Evolutionary conservation across 2,329 filamentous ascomycete species (phyloP).

Genomic region (Neoascochyta sp.): DNA sequence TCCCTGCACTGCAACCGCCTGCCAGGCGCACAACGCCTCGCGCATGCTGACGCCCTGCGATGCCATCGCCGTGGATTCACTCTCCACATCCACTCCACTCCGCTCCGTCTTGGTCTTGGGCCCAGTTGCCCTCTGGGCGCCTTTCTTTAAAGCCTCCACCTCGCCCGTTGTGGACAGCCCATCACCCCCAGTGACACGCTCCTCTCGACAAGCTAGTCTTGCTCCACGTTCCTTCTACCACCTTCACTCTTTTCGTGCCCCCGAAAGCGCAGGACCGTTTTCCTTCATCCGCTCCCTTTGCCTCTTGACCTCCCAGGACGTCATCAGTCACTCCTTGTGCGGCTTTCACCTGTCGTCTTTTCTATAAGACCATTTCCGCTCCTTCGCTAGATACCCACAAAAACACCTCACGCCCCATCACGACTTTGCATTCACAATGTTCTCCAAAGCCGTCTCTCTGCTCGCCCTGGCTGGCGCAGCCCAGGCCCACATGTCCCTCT

Average conservation of each 20-base stretch:
- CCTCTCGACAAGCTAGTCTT: conserved; percentile 33
- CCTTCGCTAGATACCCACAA: conserved; percentile 11
- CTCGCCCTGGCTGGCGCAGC: conserved; percentile 28
- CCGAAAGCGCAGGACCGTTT: conserved; percentile 31
- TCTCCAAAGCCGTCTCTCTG: conserved; percentile 21
- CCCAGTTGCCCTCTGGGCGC: conserved; percentile 8
- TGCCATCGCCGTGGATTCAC: no score
- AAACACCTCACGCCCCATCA: conserved; percentile 3
- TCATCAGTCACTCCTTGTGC: no score
- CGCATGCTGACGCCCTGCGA: no score
- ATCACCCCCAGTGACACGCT: conserved; percentile 25
- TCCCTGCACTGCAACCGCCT: conserved; percentile 7
- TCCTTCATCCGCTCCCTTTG: conserved; percentile 11
- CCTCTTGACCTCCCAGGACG: no score
- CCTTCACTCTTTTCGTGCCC: conserved; percentile 25
- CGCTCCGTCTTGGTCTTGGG: no score
- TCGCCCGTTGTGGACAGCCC: conserved; percentile 16
- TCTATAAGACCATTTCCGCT: conserved; percentile 8
- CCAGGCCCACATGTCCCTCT: conserved; percentile 43
- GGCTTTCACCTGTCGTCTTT: conserved; percentile 9
- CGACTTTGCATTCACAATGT: conserved; percentile 18
- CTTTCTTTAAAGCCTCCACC: conserved; percentile 20
- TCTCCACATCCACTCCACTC: no score
- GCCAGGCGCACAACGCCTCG: conserved; percentile 22
- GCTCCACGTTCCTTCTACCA: conserved; percentile 27